A percentile compares a stretch with the other conserved stretches of the same genome.
phyloP scores from a whole-genome alignment of 2,329 filamentous ascomycete species.

The Zasmidium citrigriseum region DNA sequence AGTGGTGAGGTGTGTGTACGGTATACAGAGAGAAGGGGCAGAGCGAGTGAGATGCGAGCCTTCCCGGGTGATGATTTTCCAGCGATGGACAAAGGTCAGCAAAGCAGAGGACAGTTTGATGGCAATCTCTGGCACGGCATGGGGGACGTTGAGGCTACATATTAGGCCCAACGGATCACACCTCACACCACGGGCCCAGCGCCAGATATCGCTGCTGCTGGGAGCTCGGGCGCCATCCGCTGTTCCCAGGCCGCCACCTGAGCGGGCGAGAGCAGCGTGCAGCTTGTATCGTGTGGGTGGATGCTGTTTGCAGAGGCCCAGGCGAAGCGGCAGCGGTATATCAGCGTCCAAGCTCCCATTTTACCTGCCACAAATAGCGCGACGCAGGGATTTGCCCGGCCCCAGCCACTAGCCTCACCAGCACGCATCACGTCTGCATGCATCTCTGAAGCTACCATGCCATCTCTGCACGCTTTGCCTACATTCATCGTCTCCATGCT shows the following conservation, averaged over 20 bases:
- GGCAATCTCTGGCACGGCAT: neutral
- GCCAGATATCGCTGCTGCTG: neutral
- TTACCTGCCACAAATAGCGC: neutral
- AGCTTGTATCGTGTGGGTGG: neutral
- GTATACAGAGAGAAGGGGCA: neutral
- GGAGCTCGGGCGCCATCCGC: slow-evolving; percentile 8
- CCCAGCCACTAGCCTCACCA: no score
- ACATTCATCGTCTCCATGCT: no score
- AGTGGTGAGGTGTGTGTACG: neutral
- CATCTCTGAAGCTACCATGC: neutral
- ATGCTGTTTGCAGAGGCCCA: no score
- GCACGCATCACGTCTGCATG: no score
- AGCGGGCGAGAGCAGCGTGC: neutral
- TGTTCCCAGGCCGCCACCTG: neutral
- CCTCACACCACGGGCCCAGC: neutral
- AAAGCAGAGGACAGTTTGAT: neutral
- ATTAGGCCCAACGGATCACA: neutral
- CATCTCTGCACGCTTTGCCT: neutral
- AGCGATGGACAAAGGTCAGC: neutral
- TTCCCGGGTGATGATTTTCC: neutral
- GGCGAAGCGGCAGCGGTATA: neutral
- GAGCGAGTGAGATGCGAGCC: neutral
- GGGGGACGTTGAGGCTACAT: slow-evolving; percentile 3
- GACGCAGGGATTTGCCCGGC: no score
- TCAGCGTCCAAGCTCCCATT: neutral